Base-by-base conservation (phyloP, 371 early-diverging fungal species). In the Paramicrosporidium saccamoebae region DNA sequence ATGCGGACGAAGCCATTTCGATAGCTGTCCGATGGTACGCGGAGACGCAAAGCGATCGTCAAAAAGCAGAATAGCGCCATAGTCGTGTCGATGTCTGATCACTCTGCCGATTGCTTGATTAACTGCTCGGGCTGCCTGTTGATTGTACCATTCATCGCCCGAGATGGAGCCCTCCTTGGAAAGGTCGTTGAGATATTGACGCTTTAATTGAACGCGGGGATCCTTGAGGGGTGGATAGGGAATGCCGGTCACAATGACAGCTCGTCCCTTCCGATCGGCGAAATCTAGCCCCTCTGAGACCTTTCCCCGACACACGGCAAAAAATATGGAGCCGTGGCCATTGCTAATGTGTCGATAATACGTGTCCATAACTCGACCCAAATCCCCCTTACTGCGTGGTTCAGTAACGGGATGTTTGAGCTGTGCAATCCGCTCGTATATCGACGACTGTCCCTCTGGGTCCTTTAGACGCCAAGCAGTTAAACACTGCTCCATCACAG, bases 41-140 rank as follows among this genome's bases (percentile, higher is more conserved):
- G 42, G 27, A 0, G 43, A 42, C 3, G 36, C 32, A 29, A 62
- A 73, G 16, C 77, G 45, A 10, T 42, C 33, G 32, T 79, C 77
- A 12, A 69, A 27, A 23, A 75, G 23, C 6, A 73, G 33, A 20
- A 77, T 54, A 2, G 48, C 47, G 0, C 72, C 73, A 32, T 55
- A 78, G 37, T 94, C 90, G 19, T 57, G 41, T 21, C 46, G 51
- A 42, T 86, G 79, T 14, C 94, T 53, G 26, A 88, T 67, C 2
- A 81, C 84, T 24, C 95, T 52, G 15, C 81, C 22, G 2, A 22
- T 7, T 11, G 22, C 22, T 4, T 22, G 22, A 4, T 22, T 22
- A 8, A 22, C 22, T 2, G 22, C 22, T 4, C 22, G 22, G 8
- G 14, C 14, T 8, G 22, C 22, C 5, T 22, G 22, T 22, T 10